Base-by-base conservation (phyloP, 176 grass and related monocot genomes). In the Alloteropsis semialata region DNA sequence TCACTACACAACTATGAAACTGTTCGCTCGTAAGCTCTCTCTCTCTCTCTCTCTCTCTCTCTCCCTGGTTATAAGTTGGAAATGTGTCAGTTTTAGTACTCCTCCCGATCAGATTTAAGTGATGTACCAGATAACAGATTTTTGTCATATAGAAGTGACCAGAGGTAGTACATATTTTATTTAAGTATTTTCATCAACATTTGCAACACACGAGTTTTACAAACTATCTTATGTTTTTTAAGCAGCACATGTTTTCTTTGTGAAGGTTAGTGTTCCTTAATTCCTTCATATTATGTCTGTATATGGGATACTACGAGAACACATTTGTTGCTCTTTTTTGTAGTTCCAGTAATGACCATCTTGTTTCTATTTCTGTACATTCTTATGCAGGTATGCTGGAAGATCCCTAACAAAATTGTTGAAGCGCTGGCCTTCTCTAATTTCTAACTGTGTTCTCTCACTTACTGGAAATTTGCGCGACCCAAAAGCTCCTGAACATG, bases 1-100 rank as follows among this genome's bases (percentile, higher is more conserved):
- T 87, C 96, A 58, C 72, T 98, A 76, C 92, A 98, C 87, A 93
- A 91, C 83, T 98, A 98, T 58, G 96, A 98, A 92, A 95, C 89
- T 81, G 91, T 98, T 84, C 96, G 96, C 75, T 74, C 81, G 96
- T 98, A 93, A 93, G 87, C 11, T 76, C 43, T 81, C 65, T 74
- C 38, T 45, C 71, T 41, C 46, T 55, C 25, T 74, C 55, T 25
- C n/a, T 22, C 18, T 22, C 5, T 8, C 1, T 8, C 49, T 22
- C 43, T 3, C 30, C 17, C 8, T n/a, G 36, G 66, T 44, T 25
- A 27, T 44, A 27, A 15, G 42, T 25, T 69, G 13, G 24, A 69
- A 44, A 69, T 69, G 39, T 43, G 4, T 68, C 24, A n/a, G 53
- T 22, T 51, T 51, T 19, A 53, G 49, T 53, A 53, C 18, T 53